phyloP scores from a whole-genome alignment of 2,329 filamentous ascomycete genomes.

The Cladosporium colombiae region DNA sequence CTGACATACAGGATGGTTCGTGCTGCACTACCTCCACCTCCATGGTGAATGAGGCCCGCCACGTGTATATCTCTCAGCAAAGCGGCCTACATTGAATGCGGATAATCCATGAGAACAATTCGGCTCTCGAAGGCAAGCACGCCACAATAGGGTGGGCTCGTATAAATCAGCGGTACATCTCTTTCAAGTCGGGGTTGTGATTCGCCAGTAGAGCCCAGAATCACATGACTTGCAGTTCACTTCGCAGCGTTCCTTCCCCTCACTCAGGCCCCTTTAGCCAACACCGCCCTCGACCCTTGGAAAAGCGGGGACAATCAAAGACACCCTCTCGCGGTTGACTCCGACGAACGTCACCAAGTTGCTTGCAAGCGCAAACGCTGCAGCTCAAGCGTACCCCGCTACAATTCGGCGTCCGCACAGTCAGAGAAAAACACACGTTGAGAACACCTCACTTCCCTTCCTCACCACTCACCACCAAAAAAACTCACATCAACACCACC shows the following conservation, averaged over 20 bases:
- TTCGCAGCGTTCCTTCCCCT: neutral
- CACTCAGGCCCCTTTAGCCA: neutral
- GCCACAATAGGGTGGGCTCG: neutral
- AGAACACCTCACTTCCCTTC: slow-evolving; percentile 6
- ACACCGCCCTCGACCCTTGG: neutral
- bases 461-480: slow-evolving; percentile 2
- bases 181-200: neutral
- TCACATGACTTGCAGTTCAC: neutral
- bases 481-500: slow-evolving; percentile 10
- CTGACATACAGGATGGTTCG: neutral
- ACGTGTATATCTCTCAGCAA: neutral
- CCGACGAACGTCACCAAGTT: neutral
- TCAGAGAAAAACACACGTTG: slow-evolving; percentile 10
- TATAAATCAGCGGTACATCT: neutral
- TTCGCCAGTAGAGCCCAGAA: neutral
- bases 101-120: neutral
- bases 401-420: slow-evolving; percentile 11
- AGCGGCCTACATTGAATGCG: neutral
- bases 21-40: neutral
- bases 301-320: neutral
- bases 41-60: neutral
- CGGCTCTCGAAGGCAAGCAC: neutral
- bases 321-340: slow-evolving; percentile 7
- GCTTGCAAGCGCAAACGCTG: slow-evolving; percentile 10
- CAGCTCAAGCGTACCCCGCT: slow-evolving; percentile 15